Base-by-base conservation (phyloP, 73 alveolate genomes). In the Durusdinium trenchii region DNA sequence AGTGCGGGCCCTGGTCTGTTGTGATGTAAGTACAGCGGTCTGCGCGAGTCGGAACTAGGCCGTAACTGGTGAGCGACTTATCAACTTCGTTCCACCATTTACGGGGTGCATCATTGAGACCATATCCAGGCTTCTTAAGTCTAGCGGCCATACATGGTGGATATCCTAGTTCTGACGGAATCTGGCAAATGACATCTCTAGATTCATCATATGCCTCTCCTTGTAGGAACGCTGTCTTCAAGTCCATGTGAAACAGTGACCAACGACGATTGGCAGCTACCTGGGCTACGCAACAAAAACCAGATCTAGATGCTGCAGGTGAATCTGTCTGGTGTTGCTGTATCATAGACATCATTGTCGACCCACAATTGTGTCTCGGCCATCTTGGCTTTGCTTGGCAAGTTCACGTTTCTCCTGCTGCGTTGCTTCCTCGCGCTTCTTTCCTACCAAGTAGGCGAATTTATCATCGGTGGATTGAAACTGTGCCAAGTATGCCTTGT, bases 81-180 rank as follows among this genome's bases (percentile, higher is more conserved):
- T 86, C 95, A 57, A 52, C 43, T 4, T n/a, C 23, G 30, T 86
- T 60, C 82, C 78, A 86, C 95, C 95, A 86, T 10, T 60, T 35
- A 9, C 95, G 62, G 47, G 82, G 95, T 16, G 95, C 95, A 42
- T 86, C 95, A n/a, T 86, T 86, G 50, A 86, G 40, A 6, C 95
- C 95, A 10, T 86, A 86, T 0, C 61, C 95, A 0, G 95, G 82
- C 10, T 86, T 86, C 82, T 54, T 60, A 57, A 86, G 3, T 23
- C 95, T 38, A 1, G 95, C 95, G 2, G 43, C 95, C 23, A 86
- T 52, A 82, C 36, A 57, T 0, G 95, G 95, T 32, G 95, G 82
- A 60, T 86, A 57, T 5, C 95, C 95, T 4, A 10, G 20, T 30
- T 86, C 95, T 23, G 95, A 61, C 4, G 95, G 95, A 54, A 86